Percentiles rank a stretch among this genome's conserved stretches.
phyloP scores from a whole-genome alignment of 441 rosid species.

The Euphorbia corollata region DNA sequence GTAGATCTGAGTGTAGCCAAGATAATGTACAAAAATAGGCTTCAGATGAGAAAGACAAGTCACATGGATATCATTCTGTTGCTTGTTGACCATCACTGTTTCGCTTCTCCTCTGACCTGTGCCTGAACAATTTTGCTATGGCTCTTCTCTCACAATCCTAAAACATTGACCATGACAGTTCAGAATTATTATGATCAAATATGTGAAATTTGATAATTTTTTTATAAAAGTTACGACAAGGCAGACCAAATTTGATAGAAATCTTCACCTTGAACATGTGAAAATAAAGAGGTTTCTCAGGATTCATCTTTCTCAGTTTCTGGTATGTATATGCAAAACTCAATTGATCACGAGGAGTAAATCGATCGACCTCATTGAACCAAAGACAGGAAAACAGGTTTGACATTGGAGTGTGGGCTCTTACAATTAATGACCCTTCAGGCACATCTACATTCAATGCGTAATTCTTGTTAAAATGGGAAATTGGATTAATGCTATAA shows the following conservation, averaged over 20 bases:
- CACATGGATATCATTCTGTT: conserved; percentile 27
- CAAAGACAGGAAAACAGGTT: conserved; percentile 95
- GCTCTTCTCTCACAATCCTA: conserved; percentile 97
- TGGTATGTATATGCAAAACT: conserved; percentile 87
- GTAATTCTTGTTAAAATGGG: conserved; percentile 7
- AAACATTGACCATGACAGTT: conserved; percentile 11
- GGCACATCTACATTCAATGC: conserved; percentile 68
- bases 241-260: not conserved
- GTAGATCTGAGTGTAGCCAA: conserved; percentile 13
- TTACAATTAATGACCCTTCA: conserved; percentile 85
- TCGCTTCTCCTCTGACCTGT: conserved; percentile 69
- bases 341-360: conserved; percentile 96
- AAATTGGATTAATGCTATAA: not conserved
- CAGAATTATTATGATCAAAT: not conserved
- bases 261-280: conserved; percentile 89
- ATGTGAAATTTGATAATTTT: not conserved
- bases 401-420: conserved; percentile 98
- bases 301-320: conserved; percentile 75
- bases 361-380: conserved; percentile 95
- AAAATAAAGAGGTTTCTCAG: conserved; percentile 70
- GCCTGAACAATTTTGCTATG: conserved; percentile 71
- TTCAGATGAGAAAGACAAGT: not conserved
- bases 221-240: not conserved
- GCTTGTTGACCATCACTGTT: conserved; percentile 36
- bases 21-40: conserved; percentile 24